Conservation (phyloP, 805 yeast genomes). For the Hanseniaspora guilliermondii region DNA sequence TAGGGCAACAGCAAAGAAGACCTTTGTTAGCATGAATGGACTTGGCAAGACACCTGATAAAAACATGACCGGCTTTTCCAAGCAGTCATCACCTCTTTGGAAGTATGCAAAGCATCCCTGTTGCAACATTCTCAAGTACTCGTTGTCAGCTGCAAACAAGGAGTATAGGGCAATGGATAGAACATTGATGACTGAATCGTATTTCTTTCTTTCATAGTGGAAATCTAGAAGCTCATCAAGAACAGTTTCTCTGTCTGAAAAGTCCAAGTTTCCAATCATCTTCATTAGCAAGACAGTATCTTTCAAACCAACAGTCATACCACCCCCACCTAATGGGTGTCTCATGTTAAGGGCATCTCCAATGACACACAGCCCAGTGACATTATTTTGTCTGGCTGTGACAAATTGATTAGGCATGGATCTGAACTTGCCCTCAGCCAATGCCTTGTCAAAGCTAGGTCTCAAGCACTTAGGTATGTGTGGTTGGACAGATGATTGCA, state of each 20-base stretch:
- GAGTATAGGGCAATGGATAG: constrained; percentile 82
- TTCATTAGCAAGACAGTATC: constrained; percentile 61
- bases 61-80: constrained; percentile 67
- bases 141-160: constrained; percentile 74
- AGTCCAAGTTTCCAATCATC: constrained; percentile 30
- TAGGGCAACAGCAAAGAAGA: constrained; percentile 83
- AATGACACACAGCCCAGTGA: constrained; percentile 64
- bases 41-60: constrained; percentile 69
- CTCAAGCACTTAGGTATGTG: constrained; percentile 49
- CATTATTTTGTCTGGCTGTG: constrained; percentile 58
- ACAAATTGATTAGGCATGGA: constrained; percentile 91
- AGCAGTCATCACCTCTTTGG: constrained; percentile 69
- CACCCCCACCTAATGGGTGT: constrained; percentile 97
- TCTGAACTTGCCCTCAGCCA: constrained; percentile 46
- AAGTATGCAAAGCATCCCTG: constrained; percentile 83
- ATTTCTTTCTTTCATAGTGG: constrained; percentile 63
- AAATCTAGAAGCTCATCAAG: constrained; percentile 48
- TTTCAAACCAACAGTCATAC: constrained; percentile 93
- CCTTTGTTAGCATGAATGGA: constrained; percentile 65
- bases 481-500: constrained; percentile 49
- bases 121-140: constrained; percentile 57
- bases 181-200: constrained; percentile 78
- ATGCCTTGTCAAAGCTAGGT: constrained; percentile 59
- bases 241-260: constrained; percentile 47
- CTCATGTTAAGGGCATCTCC: constrained; percentile 97